Evolutionary conservation across 78 protist species (phyloP).

Genomic region (Dictyostelium purpureum): DNA sequence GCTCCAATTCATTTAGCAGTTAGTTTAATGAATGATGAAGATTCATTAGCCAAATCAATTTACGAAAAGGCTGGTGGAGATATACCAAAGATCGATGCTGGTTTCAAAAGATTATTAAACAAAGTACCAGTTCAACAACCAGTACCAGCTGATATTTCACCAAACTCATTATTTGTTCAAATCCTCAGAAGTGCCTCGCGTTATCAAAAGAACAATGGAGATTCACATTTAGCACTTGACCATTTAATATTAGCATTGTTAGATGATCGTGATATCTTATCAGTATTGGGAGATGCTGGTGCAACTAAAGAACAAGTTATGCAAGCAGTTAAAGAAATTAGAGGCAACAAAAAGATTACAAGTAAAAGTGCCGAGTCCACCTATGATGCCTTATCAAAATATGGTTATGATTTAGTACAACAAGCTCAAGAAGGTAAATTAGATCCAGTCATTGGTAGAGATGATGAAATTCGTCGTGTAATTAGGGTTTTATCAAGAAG

Average conservation of each 20-base stretch:
- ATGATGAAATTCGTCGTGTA: constrained; percentile 97
- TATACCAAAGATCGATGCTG: constrained; percentile 44
- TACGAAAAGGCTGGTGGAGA: constrained; percentile 74
- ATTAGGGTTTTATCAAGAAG: constrained; percentile 91
- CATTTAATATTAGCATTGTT: constrained; percentile 59
- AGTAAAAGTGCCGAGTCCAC: constrained; percentile 73
- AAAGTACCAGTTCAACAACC: constrained; percentile 64
- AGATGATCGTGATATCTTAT: constrained; percentile 49
- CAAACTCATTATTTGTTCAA: constrained; percentile 36
- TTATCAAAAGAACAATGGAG: constrained; percentile 80
- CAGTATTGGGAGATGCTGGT: constrained; percentile 62
- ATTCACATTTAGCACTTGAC: constrained; percentile 78
- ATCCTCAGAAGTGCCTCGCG: constrained; percentile 53
- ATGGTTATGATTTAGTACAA: constrained; percentile 87
- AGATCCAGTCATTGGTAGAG: constrained; percentile 99
- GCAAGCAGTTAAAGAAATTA: constrained; percentile 61
- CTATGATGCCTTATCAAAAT: constrained; percentile 90
- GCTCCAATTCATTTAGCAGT: constrained; percentile 77
- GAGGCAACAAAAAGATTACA: constrained; percentile 76
- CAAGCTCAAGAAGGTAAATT: constrained; percentile 95
- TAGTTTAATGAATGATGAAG: constrained; percentile 66
- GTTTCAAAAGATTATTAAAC: constrained; percentile 23
- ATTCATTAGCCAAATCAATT: constrained; percentile 42
- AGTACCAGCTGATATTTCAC: constrained; percentile 72
- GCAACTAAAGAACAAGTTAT: constrained; percentile 61